These are phyloP conservation scores for Nannochloropsis gaditana DNA, from an alignment of 108 stramenopile genomes.

Conservation along the genomic window DNA sequence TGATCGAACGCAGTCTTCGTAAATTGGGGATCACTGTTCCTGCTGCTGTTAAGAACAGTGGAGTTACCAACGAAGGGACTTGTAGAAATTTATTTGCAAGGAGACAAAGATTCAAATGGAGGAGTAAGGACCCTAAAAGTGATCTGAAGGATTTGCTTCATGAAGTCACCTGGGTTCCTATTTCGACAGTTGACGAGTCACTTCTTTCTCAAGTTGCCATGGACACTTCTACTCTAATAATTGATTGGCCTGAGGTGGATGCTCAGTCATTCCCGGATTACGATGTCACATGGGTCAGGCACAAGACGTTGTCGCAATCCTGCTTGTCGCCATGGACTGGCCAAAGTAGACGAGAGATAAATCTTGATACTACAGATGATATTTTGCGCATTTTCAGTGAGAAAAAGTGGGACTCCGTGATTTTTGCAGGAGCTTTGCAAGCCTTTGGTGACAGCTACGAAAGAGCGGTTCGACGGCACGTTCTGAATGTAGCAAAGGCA, in stretches of 20 bases:
- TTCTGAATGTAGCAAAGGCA: slow-evolving; percentile 16
- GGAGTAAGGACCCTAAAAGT: background rate
- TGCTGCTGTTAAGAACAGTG: background rate
- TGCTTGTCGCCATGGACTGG: too few relatives aligned
- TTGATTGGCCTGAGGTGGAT: background rate
- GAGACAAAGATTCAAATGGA: slow-evolving; percentile 3
- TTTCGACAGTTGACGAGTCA: background rate
- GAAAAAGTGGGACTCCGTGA: background rate
- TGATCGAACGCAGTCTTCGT: background rate
- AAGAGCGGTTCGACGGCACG: background rate
- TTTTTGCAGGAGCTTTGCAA: background rate
- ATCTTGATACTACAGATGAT: too few relatives aligned
- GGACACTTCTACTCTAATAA: background rate
- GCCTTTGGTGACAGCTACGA: background rate
- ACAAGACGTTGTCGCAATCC: background rate
- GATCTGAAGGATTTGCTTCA: background rate
- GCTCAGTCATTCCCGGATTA: background rate
- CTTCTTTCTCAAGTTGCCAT: background rate
- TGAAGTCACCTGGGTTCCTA: background rate
- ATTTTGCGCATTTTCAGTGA: background rate
- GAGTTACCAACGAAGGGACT: background rate
- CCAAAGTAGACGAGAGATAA: too few relatives aligned
- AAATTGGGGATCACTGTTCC: background rate
- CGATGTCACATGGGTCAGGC: background rate
- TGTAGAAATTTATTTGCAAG: background rate